A percentile compares a stretch with the other conserved stretches of the same genome.
Evolutionary conservation across 345 rosid genomes (phyloP).

Genomic region (Eucalyptus camaldulensis): DNA sequence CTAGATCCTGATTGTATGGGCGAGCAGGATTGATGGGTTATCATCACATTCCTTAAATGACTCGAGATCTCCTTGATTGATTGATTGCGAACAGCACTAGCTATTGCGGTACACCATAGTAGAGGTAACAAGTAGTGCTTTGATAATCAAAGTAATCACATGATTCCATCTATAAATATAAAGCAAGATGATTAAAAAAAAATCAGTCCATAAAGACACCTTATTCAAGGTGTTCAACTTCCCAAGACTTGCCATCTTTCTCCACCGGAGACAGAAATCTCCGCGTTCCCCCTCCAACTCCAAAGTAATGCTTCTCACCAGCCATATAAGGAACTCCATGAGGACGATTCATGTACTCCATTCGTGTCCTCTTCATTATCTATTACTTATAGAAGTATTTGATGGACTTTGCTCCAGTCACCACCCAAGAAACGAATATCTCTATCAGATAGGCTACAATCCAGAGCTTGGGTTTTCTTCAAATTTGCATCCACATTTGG

Average conservation of each 20-base stretch:
- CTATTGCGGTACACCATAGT: not conserved
- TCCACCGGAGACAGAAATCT: slow-evolving; percentile 69
- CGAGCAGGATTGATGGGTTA: no score
- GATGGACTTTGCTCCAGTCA: slow-evolving; percentile 75
- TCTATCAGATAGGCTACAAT: not conserved
- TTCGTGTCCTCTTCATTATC: slow-evolving; percentile 15
- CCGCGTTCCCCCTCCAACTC: slow-evolving; percentile 89
- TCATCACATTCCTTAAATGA: no score
- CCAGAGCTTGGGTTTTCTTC: slow-evolving; percentile 1
- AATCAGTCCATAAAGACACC: not conserved
- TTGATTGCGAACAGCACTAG: not conserved
- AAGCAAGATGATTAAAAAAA: not conserved
- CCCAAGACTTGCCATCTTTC: slow-evolving; percentile 43
- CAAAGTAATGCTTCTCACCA: slow-evolving; percentile 85
- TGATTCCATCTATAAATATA: not conserved
- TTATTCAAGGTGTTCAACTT: not conserved
- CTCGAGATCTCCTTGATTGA: no score
- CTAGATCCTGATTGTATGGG: no score
- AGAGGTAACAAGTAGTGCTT: not conserved
- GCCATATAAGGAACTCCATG: slow-evolving; percentile 70
- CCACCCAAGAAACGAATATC: slow-evolving; percentile 61
- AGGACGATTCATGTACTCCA: slow-evolving; percentile 34
- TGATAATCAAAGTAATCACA: not conserved
- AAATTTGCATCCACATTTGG: slow-evolving; percentile 57
- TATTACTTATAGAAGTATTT: slow-evolving; percentile 36